Base-by-base conservation (phyloP, 768 basidiomycete genomes). In the Porpolomopsis calyptriformis region DNA sequence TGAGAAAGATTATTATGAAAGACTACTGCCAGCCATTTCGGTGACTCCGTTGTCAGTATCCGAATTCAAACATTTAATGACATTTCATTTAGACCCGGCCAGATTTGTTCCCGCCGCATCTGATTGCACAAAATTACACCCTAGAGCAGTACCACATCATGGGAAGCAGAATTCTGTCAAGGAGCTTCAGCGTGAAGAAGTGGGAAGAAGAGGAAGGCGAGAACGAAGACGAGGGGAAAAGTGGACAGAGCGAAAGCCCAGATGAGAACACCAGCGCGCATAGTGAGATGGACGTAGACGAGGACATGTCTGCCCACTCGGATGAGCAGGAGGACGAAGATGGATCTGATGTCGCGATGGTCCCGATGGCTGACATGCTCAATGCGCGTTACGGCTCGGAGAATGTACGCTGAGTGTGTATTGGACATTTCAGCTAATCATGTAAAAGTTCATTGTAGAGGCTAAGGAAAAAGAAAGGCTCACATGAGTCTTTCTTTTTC, bases 321-420 rank as follows among this genome's bases (percentile, higher is more conserved):
- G 37, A 26, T 71, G 18, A 62, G 61, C 2, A 65, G 66, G 52
- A 55, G 10, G 73, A 73, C 3, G 74, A 78, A 14, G 75, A 78
- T 48, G 65, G 75, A 4, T 70, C 73, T 8, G 78, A 85, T 50
- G 78, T 87, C 8, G 79, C 85, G 2, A 92, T 98, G 91, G 85
- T 97, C 3, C 93, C 94, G 0, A 80, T 98, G 68, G 96, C 96
- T 2, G 96, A 99, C 63, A 79, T 98, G 68, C 67, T 99, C 40
- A 99, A 99, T 56, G 96, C 94, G 9, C 76, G 81, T 44, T 87
- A 78, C 60, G 82, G 77, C 6, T 75, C 75, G 31, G 85, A 91
- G 60, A 98, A 97, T 52, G 92, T 90, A 55, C 51, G 80, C 62
- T 19, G 20, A 2, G 29, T 26, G 14, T 46, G 31, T 34, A 43